phyloP scores from a whole-genome alignment of 371 early-diverging fungal genomes.

The Mucor lusitanicus region DNA sequence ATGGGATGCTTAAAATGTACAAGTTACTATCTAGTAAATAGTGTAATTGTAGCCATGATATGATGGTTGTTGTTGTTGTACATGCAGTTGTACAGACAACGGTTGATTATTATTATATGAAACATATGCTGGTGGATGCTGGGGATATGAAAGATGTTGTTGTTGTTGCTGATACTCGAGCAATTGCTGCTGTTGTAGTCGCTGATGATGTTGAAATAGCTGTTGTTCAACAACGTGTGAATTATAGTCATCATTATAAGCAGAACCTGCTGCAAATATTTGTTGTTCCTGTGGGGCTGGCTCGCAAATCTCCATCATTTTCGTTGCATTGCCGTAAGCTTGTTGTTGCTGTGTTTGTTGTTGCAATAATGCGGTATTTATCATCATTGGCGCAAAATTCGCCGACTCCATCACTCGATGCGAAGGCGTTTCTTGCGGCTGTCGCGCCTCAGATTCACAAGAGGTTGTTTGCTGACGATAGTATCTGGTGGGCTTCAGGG shows the following conservation, averaged over 20 bases:
- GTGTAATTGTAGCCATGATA: not conserved
- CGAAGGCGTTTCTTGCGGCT: not conserved
- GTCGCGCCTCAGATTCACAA: not conserved
- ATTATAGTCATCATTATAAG: not conserved
- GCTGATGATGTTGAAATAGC: not conserved
- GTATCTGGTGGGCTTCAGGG: constrained; percentile 1
- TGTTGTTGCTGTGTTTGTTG: constrained; percentile 9
- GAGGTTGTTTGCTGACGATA: not conserved
- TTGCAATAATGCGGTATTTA: constrained; percentile 1
- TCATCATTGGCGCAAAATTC: constrained; percentile 3
- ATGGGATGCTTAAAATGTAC: not conserved
- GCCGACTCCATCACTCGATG: not conserved
- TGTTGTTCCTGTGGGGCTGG: constrained; percentile 8
- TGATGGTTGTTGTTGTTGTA: not conserved
- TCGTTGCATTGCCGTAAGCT: not conserved
- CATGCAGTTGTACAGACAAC: not conserved
- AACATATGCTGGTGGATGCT: not conserved
- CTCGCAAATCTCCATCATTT: not conserved
- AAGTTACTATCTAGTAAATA: not conserved
- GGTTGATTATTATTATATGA: not conserved
- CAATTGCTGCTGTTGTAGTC: not conserved
- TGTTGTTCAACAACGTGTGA: not conserved
- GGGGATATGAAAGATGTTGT: not conserved
- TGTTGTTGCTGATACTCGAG: not conserved
- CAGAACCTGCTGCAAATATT: constrained; percentile 19